A percentile compares a stretch with the other conserved stretches of the same genome.
These are phyloP conservation scores for Artemisia tridentata DNA, from an alignment of 129 eudicot genomes.

Conservation along the genomic window DNA sequence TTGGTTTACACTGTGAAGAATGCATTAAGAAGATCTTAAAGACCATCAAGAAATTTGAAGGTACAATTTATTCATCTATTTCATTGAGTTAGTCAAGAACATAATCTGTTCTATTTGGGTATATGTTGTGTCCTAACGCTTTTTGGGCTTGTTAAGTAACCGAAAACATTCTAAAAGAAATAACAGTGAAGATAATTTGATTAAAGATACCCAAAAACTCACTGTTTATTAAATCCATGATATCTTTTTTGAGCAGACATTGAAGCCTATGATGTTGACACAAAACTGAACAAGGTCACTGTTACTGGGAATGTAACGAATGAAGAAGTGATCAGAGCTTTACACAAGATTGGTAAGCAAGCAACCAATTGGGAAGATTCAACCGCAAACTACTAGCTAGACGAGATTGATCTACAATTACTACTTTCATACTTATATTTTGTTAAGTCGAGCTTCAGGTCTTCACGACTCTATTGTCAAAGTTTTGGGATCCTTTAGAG, in stretches of 20 bases:
- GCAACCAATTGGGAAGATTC: slow-evolving; percentile 54
- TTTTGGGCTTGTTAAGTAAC: too few species aligned
- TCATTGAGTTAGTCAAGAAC: not conserved
- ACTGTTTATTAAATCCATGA: slow-evolving; percentile 3
- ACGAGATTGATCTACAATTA: not conserved
- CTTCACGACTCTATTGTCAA: slow-evolving; percentile 6
- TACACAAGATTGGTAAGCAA: slow-evolving; percentile 87
- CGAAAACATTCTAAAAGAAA: too few species aligned
- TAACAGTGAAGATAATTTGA: too few species aligned
- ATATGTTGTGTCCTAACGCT: too few species aligned
- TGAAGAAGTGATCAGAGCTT: slow-evolving; percentile 62
- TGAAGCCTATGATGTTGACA: slow-evolving; percentile 87
- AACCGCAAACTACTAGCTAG: slow-evolving; percentile 10
- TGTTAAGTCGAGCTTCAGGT: slow-evolving; percentile 2
- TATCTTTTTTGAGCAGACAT: slow-evolving; percentile 48
- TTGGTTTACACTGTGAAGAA: slow-evolving; percentile 86
- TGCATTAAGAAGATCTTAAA: slow-evolving; percentile 95
- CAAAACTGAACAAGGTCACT: slow-evolving; percentile 62
- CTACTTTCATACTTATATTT: not conserved
- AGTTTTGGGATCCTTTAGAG: slow-evolving; percentile 4
- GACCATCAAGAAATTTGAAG: slow-evolving; percentile 93
- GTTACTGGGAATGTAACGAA: slow-evolving; percentile 83
- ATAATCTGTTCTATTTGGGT: too few species aligned
- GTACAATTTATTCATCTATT: slow-evolving; percentile 28
- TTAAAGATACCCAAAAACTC: not conserved